Percentiles rank a stretch among this genome's conserved stretches.
Evolutionary conservation across 768 basidiomycete species (phyloP).

Genomic region (Tricholoma bakamatsutake): DNA sequence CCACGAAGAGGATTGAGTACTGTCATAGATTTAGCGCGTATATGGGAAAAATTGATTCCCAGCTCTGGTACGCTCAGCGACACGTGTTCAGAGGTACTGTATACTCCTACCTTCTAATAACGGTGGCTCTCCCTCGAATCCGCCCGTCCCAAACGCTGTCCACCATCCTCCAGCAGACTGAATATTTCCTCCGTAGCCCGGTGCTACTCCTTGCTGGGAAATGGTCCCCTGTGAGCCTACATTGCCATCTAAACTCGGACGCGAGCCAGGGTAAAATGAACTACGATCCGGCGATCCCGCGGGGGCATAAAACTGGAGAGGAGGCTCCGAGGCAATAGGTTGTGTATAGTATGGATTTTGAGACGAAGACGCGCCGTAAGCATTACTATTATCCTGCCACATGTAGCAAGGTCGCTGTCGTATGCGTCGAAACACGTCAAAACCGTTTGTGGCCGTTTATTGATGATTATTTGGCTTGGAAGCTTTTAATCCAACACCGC

Average conservation of each 20-base stretch:
- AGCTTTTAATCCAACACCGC: constrained; percentile 21
- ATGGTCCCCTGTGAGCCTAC: constrained; percentile 50
- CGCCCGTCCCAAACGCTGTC: constrained; percentile 94
- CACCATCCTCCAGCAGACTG: constrained; percentile 79
- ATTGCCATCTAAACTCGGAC: constrained; percentile 75
- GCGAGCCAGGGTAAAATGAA: constrained; percentile 62
- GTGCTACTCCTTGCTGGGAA: constrained; percentile 35
- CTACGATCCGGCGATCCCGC: constrained; percentile 38
- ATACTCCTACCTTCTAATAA: constrained; percentile 76
- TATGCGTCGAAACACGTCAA: neutral
- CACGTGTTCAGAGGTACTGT: neutral
- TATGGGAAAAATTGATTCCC: constrained; percentile 96
- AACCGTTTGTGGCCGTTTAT: constrained; percentile 9
- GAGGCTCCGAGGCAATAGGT: constrained; percentile 44
- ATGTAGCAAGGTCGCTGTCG: constrained; percentile 29
- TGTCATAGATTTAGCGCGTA: constrained; percentile 88
- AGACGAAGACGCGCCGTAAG: constrained; percentile 58
- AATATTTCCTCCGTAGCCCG: constrained; percentile 66
- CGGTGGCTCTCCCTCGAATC: constrained; percentile 93
- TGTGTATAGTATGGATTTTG: constrained; percentile 55
- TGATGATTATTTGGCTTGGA: constrained; percentile 24
- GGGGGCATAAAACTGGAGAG: constrained; percentile 78
- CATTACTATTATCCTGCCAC: constrained; percentile 69
- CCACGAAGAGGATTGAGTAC: constrained; percentile 88
- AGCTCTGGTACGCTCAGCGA: constrained; percentile 54